Base-by-base conservation (phyloP, 805 yeast species). In the Vanderwaltozyma yarrowii region DNA sequence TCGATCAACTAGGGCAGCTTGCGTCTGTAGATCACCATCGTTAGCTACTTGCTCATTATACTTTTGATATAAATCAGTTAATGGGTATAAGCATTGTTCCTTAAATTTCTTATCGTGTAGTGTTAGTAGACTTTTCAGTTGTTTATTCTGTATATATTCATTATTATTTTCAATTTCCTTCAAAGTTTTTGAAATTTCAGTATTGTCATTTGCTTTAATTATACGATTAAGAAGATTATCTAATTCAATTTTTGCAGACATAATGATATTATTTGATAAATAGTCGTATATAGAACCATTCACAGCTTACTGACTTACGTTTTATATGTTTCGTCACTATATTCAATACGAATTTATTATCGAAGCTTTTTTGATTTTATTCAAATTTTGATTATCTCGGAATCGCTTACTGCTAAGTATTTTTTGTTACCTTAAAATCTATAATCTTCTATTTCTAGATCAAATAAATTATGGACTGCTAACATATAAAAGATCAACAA, bases 1-100 rank as follows among this genome's bases (percentile, higher is more conserved):
- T 45, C 80, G 81, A 56, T 86, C 94, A 2, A 83, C 51, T 13
- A 70, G 43, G 52, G 86, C 96, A 0, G 85, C 76, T 46, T 74
- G 66, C 31, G 66, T 64, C 48, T 77, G 83, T 3, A 73, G 52
- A 35, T 65, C 63, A 1, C 64, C 67, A 3, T 59, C 56, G 46
- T 54, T 36, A 27, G 39, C 14, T 23, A 38, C 33, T 8, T 21
- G 14, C 14, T 40, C 45, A 17, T 38, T 43, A 30, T 51, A 51
- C 33, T 46, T 52, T 2, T 45, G 37, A 30, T 50, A 46, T 10
- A 58, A 36, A 10, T 47, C 43, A 13, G 33, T 36, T 5, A 49
- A 29, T 4, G 61, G 62, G 3, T 28, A 30, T 6, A 50, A 41
- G 38, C 60, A 50, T 35, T 49, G 47, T 13, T 44, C 40, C 28